Conservation (phyloP, 441 rosid species). For the Theobroma grandiflorum region DNA sequence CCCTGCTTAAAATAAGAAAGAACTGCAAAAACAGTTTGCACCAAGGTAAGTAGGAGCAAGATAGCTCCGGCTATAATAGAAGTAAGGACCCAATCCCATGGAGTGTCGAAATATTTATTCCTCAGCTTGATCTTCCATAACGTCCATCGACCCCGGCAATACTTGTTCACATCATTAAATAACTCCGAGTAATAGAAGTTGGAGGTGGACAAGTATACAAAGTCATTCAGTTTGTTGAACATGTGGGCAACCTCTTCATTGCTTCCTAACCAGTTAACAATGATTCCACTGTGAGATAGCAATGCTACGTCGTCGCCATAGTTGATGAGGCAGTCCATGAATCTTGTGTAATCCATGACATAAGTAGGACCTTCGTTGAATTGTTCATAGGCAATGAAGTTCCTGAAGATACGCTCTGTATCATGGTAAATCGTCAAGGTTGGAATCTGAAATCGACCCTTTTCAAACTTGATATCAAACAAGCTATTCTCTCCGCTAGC, state of each 20-base stretch:
- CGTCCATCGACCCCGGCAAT: not conserved
- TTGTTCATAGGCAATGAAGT: conserved; percentile 20
- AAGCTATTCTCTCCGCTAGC: not conserved
- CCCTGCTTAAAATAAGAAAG: not conserved
- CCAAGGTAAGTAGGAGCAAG: conserved; percentile 10
- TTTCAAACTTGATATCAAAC: conserved; percentile 13
- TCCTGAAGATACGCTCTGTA: conserved; percentile 23
- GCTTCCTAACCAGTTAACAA: conserved; percentile 15
- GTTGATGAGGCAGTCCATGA: conserved; percentile 26
- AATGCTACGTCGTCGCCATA: conserved; percentile 12
- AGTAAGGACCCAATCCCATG: conserved; percentile 22
- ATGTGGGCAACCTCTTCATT: conserved; percentile 16
- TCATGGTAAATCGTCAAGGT: conserved; percentile 3
- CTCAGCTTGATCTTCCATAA: conserved; percentile 3
- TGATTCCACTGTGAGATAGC: not conserved
- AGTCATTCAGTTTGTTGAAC: conserved; percentile 19
- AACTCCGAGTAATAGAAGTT: not conserved
- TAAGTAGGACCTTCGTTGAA: not conserved
- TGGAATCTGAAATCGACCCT: conserved; percentile 20
- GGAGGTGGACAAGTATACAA: not conserved
- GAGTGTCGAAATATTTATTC: conserved; percentile 21
- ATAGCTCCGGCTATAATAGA: conserved; percentile 19
- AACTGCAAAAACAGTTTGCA: conserved; percentile 12
- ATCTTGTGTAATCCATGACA: conserved; percentile 15
- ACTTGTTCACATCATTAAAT: not conserved